Conservation (phyloP, 345 rosid genomes). For the Eucalyptus tenuipes region DNA sequence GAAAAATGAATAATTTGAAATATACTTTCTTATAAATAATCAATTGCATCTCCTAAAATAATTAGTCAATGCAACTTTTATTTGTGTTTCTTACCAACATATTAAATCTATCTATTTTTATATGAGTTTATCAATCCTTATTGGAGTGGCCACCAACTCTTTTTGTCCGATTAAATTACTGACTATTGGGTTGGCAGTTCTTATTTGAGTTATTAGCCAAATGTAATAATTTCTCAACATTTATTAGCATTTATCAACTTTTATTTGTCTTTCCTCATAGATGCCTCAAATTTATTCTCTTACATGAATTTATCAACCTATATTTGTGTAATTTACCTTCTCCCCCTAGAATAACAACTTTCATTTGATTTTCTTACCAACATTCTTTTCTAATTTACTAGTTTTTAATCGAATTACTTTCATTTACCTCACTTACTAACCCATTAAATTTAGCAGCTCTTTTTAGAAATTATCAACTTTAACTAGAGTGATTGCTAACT, state of each 20-base stretch:
- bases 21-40: neutral
- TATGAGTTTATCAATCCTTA: neutral
- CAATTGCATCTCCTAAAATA: too few species aligned
- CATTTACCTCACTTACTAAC: neutral
- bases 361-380: neutral
- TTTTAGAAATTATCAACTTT: neutral
- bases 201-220: neutral
- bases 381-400: neutral
- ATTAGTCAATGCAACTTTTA: neutral
- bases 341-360: neutral
- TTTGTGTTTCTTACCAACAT: neutral
- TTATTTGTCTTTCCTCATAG: neutral
- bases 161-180: neutral
- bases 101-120: neutral
- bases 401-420: neutral
- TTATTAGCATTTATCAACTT: neutral
- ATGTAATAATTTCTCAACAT: neutral
- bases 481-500: neutral
- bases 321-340: neutral
- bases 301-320: neutral
- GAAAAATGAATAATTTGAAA: neutral
- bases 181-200: neutral
- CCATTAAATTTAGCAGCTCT: neutral
- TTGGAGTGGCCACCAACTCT: neutral
- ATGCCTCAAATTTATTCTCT: neutral